A percentile compares a stretch with the other conserved stretches of the same genome.
Evolutionary conservation across 1,139 yeast genomes (phyloP).

Genomic region (Pichia inconspicua): DNA sequence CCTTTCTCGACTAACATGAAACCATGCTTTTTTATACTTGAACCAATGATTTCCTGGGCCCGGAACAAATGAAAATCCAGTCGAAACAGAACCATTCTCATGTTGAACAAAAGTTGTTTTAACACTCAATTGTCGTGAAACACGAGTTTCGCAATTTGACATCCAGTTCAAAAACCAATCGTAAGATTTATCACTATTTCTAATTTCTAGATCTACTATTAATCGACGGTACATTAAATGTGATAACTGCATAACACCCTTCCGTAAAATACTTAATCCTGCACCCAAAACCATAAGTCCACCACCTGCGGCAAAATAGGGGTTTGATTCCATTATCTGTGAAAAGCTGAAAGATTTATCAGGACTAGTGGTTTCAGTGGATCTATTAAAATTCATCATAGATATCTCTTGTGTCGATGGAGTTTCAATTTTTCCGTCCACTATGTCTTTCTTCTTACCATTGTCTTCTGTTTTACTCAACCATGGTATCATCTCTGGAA

Average conservation of each 20-base stretch:
- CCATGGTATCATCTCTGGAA: neutral
- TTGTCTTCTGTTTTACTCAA: neutral
- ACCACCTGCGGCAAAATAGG: constrained; percentile 96
- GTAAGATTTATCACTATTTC: constrained; percentile 88
- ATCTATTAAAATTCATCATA: constrained; percentile 15
- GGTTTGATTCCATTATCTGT: constrained; percentile 63
- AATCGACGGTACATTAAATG: constrained; percentile 70
- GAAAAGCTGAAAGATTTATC: constrained; percentile 33
- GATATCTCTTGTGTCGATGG: constrained; percentile 16
- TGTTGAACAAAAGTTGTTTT: constrained; percentile 85
- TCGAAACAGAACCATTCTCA: constrained; percentile 84
- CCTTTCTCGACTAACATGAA: constrained; percentile 83
- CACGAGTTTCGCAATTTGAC: constrained; percentile 68
- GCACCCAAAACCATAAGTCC: constrained; percentile 94
- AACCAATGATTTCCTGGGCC: constrained; percentile 95
- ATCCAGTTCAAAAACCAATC: constrained; percentile 96
- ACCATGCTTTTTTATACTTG: constrained; percentile 77
- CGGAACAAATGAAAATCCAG: constrained; percentile 89
- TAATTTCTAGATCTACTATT: constrained; percentile 87
- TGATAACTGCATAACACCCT: constrained; percentile 57
- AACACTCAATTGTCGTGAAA: constrained; percentile 80
- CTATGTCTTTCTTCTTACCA: neutral
- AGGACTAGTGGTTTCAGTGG: constrained; percentile 7
- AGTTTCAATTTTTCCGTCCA: constrained; percentile 13
- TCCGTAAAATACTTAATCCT: constrained; percentile 69